Percentiles rank a stretch among this genome's conserved stretches.
phyloP scores from a whole-genome alignment of 1,284 basidiomycete genomes.

The Cryptococcus floricola region DNA sequence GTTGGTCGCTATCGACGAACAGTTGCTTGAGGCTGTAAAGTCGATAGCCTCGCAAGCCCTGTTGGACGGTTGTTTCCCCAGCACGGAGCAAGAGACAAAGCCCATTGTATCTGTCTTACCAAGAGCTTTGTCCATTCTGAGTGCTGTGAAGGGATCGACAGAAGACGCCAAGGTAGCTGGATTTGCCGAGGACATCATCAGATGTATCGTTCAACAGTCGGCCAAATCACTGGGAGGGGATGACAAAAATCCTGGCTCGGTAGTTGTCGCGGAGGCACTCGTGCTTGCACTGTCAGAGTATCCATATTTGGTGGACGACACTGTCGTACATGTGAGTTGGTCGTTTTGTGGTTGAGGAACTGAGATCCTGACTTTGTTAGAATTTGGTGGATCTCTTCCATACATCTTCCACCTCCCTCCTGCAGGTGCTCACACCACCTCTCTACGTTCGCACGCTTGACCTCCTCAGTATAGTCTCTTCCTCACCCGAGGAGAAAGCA shows the following conservation, averaged over 20 bases:
- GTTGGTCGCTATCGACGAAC: slow-evolving; percentile 52
- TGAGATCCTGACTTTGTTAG: background rate
- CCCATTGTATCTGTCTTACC: slow-evolving; percentile 1
- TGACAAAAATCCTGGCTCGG: background rate
- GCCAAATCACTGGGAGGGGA: background rate
- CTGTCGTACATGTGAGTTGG: slow-evolving; percentile 1
- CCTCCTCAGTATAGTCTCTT: slow-evolving; percentile 6
- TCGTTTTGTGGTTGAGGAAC: background rate
- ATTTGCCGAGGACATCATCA: slow-evolving; percentile 5
- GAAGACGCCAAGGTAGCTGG: background rate
- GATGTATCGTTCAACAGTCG: slow-evolving; percentile 1
- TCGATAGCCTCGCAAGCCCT: slow-evolving; percentile 58
- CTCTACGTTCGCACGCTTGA: slow-evolving; percentile 16
- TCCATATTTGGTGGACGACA: slow-evolving; percentile 1
- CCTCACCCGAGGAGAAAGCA: background rate
- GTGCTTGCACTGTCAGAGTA: slow-evolving; percentile 16
- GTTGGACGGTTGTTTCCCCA: slow-evolving; percentile 51
- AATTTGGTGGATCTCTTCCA: slow-evolving; percentile 1
- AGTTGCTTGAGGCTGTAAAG: slow-evolving; percentile 74
- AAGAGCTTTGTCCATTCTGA: slow-evolving; percentile 14
- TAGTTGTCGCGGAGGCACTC: slow-evolving; percentile 13
- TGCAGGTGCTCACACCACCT: slow-evolving; percentile 11
- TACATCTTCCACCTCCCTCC: slow-evolving; percentile 1
- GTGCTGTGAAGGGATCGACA: slow-evolving; percentile 8
- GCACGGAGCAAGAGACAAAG: background rate